phyloP scores from a whole-genome alignment of 2,329 filamentous ascomycete genomes.

The Monosporascus sp. region DNA sequence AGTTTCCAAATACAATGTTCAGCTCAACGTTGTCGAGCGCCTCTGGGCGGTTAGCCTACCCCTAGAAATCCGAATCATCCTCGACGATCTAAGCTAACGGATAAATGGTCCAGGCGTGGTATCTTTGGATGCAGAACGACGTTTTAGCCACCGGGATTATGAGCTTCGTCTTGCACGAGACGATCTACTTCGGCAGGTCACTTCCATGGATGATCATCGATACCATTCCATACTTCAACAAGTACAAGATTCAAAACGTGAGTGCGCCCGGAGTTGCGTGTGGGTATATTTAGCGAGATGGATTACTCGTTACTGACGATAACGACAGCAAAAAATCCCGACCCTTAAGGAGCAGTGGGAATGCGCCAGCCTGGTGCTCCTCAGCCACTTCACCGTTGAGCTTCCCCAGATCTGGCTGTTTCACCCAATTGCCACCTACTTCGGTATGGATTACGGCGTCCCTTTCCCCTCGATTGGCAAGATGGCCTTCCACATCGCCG shows the following conservation, averaged over 20 bases:
- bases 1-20: slow-evolving; percentile 69
- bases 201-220: slow-evolving; percentile 94
- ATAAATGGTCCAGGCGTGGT: slow-evolving; percentile 61
- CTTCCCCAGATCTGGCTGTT: slow-evolving; percentile 99
- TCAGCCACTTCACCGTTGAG: slow-evolving; percentile 96
- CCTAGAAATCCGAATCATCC: not conserved
- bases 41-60: slow-evolving; percentile 67
- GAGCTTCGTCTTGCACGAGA: slow-evolving; percentile 93
- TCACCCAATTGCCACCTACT: slow-evolving; percentile 91
- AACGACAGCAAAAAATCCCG: slow-evolving; percentile 66
- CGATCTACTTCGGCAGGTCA: slow-evolving; percentile 87
- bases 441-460: slow-evolving; percentile 80
- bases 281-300: not conserved
- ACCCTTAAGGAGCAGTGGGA: slow-evolving; percentile 92
- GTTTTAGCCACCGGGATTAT: slow-evolving; percentile 93
- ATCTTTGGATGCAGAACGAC: slow-evolving; percentile 97
- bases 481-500: slow-evolving; percentile 83
- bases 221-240: slow-evolving; percentile 77
- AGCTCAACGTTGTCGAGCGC: slow-evolving; percentile 80
- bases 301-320: slow-evolving; percentile 14
- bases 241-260: slow-evolving; percentile 91
- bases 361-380: slow-evolving; percentile 85
- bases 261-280: slow-evolving; percentile 23
- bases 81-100: slow-evolving; percentile 6
- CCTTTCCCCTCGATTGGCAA: slow-evolving; percentile 83